Base-by-base conservation (phyloP, 768 basidiomycete species). In the Suillus paluster region DNA sequence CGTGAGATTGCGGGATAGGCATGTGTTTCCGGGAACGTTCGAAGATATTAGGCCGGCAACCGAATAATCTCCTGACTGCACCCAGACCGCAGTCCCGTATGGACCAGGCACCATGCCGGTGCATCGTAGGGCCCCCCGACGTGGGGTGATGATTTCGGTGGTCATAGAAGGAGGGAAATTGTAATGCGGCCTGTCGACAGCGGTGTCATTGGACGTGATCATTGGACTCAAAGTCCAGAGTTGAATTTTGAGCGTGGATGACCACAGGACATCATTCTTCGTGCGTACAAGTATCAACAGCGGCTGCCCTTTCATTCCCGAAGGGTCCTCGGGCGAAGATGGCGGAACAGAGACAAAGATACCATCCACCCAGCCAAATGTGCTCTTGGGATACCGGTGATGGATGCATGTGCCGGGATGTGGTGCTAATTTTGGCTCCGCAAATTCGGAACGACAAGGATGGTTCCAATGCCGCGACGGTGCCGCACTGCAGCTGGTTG, bases 321-420 rank as follows among this genome's bases (percentile, higher is more conserved):
- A 39, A 21, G 63, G 46, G 21, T 6, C 39, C 34, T 38, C 34
- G 5, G 57, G 53, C 1, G 45, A 36, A 21, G 57, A 27, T 12
- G 65, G 58, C 19, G 54, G 49, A 60, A 71, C 64, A 1, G 76
- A 64, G 2, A 84, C 78, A 2, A 81, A 81, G 41, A 86, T 78
- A 10, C 84, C 84, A 58, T 90, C 89, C 15, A 88, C 81, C 88
- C 88, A 90, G 17, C 88, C 88, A 65, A 88, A 89, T 3, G 84
- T 83, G 64, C 84, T 81, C 3, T 66, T 68, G 1, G 80, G 81
- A 42, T 80, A 68, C 0, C 82, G 76, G 1, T 67, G 57, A 58
- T 83, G 79, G 0, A 75, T 60, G 4, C 10, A 50, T 33, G 61
- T 58, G 5, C 56, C 58, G 36, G 66, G 56, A 12, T 70, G 68